phyloP scores from a whole-genome alignment of 2,329 filamentous ascomycete genomes.

The Spiromastix sp. region DNA sequence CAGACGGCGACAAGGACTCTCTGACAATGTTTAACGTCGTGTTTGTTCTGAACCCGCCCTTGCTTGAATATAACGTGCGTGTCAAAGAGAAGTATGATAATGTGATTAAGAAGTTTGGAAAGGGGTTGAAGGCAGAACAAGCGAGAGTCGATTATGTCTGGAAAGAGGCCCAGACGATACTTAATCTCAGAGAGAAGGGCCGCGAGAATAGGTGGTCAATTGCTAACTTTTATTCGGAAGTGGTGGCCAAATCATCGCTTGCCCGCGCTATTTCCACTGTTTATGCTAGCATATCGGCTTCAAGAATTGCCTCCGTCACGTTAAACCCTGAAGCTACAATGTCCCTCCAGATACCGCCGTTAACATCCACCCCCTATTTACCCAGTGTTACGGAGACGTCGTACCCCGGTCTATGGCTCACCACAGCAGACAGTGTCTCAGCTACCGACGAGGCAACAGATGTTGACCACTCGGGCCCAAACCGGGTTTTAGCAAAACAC shows the following conservation, averaged over 20 bases:
- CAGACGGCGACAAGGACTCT: conserved; percentile 40
- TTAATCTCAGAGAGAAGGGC: conserved; percentile 70
- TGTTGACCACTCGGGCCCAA: conserved; percentile 48
- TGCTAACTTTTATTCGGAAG: conserved; percentile 30
- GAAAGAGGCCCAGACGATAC: conserved; percentile 76
- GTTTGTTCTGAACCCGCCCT: conserved; percentile 75
- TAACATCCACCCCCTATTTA: conserved; percentile 60
- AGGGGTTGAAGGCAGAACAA: conserved; percentile 86
- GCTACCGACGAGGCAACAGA: conserved; percentile 52
- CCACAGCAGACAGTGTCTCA: conserved; percentile 71
- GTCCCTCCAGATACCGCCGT: conserved; percentile 52
- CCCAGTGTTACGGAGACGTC: conserved; percentile 58
- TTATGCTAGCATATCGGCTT: conserved; percentile 69
- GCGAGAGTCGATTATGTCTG: conserved; percentile 83
- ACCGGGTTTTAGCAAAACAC: conserved; percentile 61
- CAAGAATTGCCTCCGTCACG: conserved; percentile 75
- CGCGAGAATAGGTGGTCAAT: conserved; percentile 45
- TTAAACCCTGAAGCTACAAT: conserved; percentile 55
- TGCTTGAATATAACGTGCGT: conserved; percentile 60
- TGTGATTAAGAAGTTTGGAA: conserved; percentile 84
- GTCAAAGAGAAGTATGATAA: conserved; percentile 78
- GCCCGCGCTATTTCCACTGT: conserved; percentile 75
- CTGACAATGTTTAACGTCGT: conserved; percentile 99
- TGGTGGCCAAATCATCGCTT: conserved; percentile 57
- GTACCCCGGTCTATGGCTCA: conserved; percentile 72